Percentiles rank a stretch among this genome's conserved stretches.
Conservation (phyloP, 192 early-diverging fungal species). For the Coemansia sp. region DNA sequence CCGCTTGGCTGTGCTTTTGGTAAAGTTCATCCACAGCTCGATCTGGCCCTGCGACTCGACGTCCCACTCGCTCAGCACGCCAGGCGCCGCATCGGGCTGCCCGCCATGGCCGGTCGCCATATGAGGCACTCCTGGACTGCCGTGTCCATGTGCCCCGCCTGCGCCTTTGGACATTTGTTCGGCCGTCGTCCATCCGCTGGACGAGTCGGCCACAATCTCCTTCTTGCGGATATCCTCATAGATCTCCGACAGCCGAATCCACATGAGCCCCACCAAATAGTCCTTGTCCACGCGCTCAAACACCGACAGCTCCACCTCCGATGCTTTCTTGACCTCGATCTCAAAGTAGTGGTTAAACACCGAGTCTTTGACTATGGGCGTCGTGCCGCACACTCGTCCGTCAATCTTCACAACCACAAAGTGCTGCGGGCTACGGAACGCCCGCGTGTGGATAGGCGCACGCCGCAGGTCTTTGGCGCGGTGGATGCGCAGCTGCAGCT, state of each 20-base stretch:
- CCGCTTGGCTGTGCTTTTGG: conserved; percentile 56
- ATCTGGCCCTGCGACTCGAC: conserved; percentile 93
- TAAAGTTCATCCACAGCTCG: conserved; percentile 81
- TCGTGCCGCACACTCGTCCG: conserved; percentile 72
- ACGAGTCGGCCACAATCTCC: conserved; percentile 62
- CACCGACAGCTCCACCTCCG: conserved; percentile 89
- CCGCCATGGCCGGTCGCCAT: background rate
- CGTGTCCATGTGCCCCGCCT: background rate
- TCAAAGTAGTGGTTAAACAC: conserved; percentile 85
- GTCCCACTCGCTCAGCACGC: conserved; percentile 62
- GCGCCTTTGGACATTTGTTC: conserved; percentile 44
- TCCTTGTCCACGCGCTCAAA: conserved; percentile 77
- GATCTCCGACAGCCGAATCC: conserved; percentile 93
- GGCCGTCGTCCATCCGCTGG: conserved; percentile 54
- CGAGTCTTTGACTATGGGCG: conserved; percentile 71
- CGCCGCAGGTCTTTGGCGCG: conserved; percentile 62
- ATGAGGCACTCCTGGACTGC: conserved; percentile 10
- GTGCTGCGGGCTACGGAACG: conserved; percentile 62
- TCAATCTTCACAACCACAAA: conserved; percentile 82
- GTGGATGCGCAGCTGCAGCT: conserved; percentile 65
- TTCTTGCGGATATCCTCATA: conserved; percentile 79
- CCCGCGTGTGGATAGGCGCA: conserved; percentile 56
- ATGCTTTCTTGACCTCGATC: conserved; percentile 83
- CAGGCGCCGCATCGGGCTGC: conserved; percentile 14
- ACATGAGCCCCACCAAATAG: conserved; percentile 80